These are phyloP conservation scores for Suillus cothurnatus DNA, from an alignment of 768 basidiomycete genomes.

Conservation along the genomic window DNA sequence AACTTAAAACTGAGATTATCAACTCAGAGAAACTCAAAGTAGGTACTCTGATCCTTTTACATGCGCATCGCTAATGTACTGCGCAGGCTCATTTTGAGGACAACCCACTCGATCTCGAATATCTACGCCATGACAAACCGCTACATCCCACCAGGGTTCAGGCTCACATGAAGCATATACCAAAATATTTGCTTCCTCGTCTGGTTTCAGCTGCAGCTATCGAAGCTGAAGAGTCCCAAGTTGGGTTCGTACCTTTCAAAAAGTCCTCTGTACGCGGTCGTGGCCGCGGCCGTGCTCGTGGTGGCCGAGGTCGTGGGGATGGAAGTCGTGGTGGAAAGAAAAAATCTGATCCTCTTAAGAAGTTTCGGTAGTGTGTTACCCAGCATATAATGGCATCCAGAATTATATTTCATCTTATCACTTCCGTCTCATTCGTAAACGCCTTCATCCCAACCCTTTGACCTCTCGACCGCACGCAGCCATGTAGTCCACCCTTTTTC, in stretches of 20 bases:
- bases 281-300: conserved; percentile 48
- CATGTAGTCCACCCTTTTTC: conserved; percentile 75
- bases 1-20: conserved; percentile 89
- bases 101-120: conserved; percentile 92
- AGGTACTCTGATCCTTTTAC: conserved; percentile 18
- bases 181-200: conserved; percentile 87
- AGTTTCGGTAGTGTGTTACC: conserved; percentile 48
- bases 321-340: conserved; percentile 63
- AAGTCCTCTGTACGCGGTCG: conserved; percentile 51
- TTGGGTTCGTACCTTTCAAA: conserved; percentile 74
- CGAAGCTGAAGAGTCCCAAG: conserved; percentile 40
- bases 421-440: conserved; percentile 28
- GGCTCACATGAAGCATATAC: conserved; percentile 94
- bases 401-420: background rate
- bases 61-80: conserved; percentile 6
- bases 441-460: conserved; percentile 78
- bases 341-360: conserved; percentile 82
- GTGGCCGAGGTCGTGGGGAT: conserved; percentile 38
- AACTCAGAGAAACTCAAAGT: conserved; percentile 98
- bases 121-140: conserved; percentile 91
- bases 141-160: conserved; percentile 89
- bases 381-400: background rate
- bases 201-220: conserved; percentile 54
- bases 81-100: conserved; percentile 95
- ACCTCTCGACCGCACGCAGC: conserved; percentile 87